phyloP scores from a whole-genome alignment of 2,329 filamentous ascomycete genomes.

The Aschersonia sp. region DNA sequence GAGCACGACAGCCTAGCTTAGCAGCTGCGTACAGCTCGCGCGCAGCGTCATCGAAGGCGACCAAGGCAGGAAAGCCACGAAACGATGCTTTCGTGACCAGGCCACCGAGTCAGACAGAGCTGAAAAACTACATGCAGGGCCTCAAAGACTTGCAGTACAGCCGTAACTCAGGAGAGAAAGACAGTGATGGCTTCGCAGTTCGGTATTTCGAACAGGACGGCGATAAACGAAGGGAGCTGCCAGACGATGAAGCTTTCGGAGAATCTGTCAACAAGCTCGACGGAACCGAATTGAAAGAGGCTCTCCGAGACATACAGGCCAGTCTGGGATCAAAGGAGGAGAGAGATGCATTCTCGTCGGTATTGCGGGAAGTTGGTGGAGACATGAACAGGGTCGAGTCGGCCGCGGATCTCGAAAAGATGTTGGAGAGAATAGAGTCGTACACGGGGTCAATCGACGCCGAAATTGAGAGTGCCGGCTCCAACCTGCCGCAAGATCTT shows the following conservation, averaged over 20 bases:
- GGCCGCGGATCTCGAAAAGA: conserved; percentile 18
- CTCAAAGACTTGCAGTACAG: conserved; percentile 11
- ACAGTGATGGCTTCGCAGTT: conserved; percentile 16
- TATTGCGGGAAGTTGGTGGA: conserved; percentile 18
- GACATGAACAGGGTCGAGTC: conserved; percentile 16
- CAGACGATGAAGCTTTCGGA: conserved; percentile 23
- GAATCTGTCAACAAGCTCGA: conserved; percentile 21
- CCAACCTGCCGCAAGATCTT: conserved; percentile 17
- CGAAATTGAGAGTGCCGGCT: conserved; percentile 17
- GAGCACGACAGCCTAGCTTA: conserved; percentile 11
- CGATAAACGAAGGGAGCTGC: conserved; percentile 20
- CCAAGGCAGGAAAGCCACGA: conserved; percentile 5
- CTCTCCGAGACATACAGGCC: conserved; percentile 22
- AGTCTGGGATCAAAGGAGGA: conserved; percentile 20
- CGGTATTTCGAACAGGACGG: conserved; percentile 34
- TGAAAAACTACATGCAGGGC: conserved; percentile 13
- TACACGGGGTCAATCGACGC: conserved; percentile 21
- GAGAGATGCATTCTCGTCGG: conserved; percentile 17
- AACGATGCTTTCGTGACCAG: conserved; percentile 7
- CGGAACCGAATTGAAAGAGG: conserved; percentile 19
- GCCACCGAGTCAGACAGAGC: conserved; percentile 13
- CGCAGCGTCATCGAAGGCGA: conserved; percentile 8
- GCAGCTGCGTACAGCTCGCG: conserved; percentile 18
- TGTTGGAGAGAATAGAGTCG: conserved; percentile 17
- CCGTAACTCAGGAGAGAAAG: conserved; percentile 6